Base-by-base conservation (phyloP, 2,329 filamentous ascomycete species). In the Scortechinia acanthostroma region DNA sequence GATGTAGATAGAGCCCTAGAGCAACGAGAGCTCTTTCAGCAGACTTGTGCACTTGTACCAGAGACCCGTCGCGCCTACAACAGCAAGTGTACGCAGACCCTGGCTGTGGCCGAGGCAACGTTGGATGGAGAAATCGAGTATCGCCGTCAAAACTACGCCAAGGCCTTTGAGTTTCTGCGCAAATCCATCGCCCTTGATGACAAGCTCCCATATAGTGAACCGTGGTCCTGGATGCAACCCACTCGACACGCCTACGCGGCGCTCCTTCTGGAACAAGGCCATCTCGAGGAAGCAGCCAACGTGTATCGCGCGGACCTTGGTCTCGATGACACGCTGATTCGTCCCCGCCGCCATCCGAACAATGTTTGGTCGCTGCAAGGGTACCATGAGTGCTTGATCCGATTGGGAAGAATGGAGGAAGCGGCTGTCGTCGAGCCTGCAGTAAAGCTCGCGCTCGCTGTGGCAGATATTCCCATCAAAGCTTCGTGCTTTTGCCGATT, bases 151-250 rank as follows among this genome's bases (percentile, higher is more conserved):
- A 73, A 83, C 43, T 71, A 74, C 45, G 71, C 77, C 0, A 42
- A 56, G 0, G 85, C 84, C 0, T 88, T 86, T 54, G 54, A 62
- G 2, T 69, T 76, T 44, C 64, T 90, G 2, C 70, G 73, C 1
- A 65, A 64, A 10, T 73, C 83, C 0, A 77, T 86, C 19, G 55
- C 62, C 1, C 68, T 76, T 2, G 81, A 87, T 49, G 83, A 86
- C 52, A 61, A 58, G 0, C 68, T 89, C 21, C 78, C 77, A 0
- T 89, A 86, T 49, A 80, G 83, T 43, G 86, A 90, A 56, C 86
- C 86, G 0, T 88, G 84, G 84, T 82, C 81, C 0, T 89, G 85
- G 84, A 88, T 89, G 83, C 81, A 86, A 55, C 85, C 85, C 0
- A 76, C 78, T 0, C 69, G 83, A 2, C 85, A 89, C 58, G 84